These are phyloP conservation scores for Sarocladium brachiariae DNA, from an alignment of 2,329 filamentous ascomycete genomes.

Conservation along the genomic window DNA sequence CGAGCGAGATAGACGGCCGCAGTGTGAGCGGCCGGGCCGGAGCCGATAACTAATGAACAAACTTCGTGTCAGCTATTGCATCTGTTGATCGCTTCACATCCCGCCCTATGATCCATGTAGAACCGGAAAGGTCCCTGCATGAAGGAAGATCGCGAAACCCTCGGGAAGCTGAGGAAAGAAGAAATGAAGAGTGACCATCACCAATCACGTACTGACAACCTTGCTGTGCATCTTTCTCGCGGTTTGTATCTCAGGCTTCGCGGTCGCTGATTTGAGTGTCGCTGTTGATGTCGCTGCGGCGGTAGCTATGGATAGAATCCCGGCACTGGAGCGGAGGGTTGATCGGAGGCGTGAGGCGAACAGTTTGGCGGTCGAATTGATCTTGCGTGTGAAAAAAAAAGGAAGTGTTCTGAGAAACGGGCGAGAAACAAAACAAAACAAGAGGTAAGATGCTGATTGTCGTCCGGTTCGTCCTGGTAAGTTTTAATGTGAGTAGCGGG, in stretches of 20 bases:
- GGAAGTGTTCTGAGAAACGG: no score
- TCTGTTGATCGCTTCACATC: neutral
- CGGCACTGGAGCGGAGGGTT: constrained; percentile 67
- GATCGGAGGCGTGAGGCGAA: constrained; percentile 78
- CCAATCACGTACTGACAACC: constrained; percentile 72
- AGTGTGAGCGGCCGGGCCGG: constrained; percentile 94
- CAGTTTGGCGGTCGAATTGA: constrained; percentile 65
- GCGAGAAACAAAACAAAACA: no score
- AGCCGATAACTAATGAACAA: constrained; percentile 62
- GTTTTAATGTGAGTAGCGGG: neutral
- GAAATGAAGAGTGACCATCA: no score
- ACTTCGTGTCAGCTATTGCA: neutral
- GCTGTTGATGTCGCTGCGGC: constrained; percentile 58
- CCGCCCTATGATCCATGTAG: no score
- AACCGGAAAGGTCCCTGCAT: no score
- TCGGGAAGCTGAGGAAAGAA: no score
- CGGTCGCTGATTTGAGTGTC: constrained; percentile 48
- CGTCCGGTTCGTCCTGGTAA: neutral
- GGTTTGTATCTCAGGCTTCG: constrained; percentile 29
- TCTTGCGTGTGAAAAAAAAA: neutral
- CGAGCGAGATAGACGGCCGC: constrained; percentile 93
- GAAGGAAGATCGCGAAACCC: no score
- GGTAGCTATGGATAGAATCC: constrained; percentile 63
- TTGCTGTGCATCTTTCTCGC: constrained; percentile 79
- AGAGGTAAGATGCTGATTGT: no score